Evolutionary conservation across 2,329 filamentous ascomycete species (phyloP).

Genomic region (Diaporthe capsici): DNA sequence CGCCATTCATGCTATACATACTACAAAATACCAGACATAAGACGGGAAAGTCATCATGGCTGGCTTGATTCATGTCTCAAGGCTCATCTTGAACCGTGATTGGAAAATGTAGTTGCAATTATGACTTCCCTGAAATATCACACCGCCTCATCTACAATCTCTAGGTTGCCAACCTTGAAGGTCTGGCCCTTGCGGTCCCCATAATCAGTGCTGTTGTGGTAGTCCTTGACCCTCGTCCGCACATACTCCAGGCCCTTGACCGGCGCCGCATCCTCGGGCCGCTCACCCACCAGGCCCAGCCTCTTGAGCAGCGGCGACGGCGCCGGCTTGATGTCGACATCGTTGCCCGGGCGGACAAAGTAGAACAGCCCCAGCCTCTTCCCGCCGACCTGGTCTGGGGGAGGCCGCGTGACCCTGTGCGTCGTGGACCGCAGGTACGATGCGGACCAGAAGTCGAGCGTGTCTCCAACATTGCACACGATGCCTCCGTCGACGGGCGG

Average conservation of each 20-base stretch:
- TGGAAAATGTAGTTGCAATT: neutral
- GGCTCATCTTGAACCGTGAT: neutral
- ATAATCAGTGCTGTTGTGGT: slow-evolving; percentile 56
- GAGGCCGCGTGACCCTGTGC: slow-evolving; percentile 53
- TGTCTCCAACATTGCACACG: slow-evolving; percentile 58
- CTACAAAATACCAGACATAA: no score
- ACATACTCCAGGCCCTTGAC: slow-evolving; percentile 58
- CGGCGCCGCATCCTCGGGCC: slow-evolving; percentile 43
- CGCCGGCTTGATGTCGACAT: slow-evolving; percentile 49
- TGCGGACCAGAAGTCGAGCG: slow-evolving; percentile 49
- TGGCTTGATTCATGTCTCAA: neutral
- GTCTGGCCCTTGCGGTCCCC: slow-evolving; percentile 55
- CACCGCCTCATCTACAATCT: slow-evolving; percentile 56
- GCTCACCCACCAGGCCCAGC: slow-evolving; percentile 47
- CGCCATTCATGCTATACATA: no score
- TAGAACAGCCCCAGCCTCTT: slow-evolving; percentile 54
- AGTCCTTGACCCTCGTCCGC: slow-evolving; percentile 56
- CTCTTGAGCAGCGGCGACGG: slow-evolving; percentile 49
- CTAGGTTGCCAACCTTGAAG: slow-evolving; percentile 56
- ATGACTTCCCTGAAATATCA: neutral
- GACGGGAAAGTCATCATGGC: no score
- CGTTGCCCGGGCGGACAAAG: slow-evolving; percentile 53
- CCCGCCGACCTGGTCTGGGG: slow-evolving; percentile 51
- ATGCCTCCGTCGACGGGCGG: slow-evolving; percentile 59
- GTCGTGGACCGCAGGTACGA: slow-evolving; percentile 53